These are phyloP conservation scores for Teratosphaeria gauchensis DNA, from an alignment of 2,329 filamentous ascomycete species.

Conservation along the genomic window DNA sequence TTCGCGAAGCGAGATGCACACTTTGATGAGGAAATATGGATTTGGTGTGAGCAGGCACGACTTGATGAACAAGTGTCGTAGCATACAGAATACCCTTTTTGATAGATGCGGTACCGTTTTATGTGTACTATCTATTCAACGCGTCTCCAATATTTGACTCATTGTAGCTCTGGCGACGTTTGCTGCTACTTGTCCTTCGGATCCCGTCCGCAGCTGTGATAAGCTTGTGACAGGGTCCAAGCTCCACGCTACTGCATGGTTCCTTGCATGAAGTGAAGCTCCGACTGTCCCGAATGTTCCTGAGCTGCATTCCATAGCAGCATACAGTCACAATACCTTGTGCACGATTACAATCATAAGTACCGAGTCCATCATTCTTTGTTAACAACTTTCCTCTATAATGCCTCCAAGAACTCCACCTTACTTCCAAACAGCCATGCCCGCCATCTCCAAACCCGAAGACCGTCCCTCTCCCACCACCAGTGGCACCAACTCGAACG, in stretches of 20 bases:
- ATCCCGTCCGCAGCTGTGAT: too few relatives aligned
- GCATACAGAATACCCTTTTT: background rate
- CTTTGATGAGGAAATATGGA: background rate
- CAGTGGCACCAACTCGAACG: conserved; percentile 10
- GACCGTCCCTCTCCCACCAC: conserved; percentile 3
- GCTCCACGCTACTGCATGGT: background rate
- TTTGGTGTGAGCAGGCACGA: background rate
- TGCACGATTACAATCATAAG: background rate
- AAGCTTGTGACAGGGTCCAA: background rate
- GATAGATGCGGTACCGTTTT: background rate
- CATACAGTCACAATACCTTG: too few relatives aligned
- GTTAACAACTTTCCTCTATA: background rate
- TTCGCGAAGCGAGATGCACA: background rate
- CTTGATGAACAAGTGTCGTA: background rate
- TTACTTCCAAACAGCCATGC: conserved; percentile 28
- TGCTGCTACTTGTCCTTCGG: too few relatives aligned
- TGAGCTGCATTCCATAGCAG: background rate
- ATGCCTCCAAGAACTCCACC: conserved; percentile 10
- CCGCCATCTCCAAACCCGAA: conserved; percentile 7
- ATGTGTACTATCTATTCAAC: background rate
- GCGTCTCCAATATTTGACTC: too few relatives aligned
- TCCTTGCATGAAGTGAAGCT: background rate
- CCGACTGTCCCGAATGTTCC: background rate
- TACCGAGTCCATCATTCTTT: background rate
- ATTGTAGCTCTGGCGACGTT: too few relatives aligned